These are phyloP conservation scores for Erodium chrysanthum DNA, from an alignment of 441 rosid genomes.

Conservation along the genomic window DNA sequence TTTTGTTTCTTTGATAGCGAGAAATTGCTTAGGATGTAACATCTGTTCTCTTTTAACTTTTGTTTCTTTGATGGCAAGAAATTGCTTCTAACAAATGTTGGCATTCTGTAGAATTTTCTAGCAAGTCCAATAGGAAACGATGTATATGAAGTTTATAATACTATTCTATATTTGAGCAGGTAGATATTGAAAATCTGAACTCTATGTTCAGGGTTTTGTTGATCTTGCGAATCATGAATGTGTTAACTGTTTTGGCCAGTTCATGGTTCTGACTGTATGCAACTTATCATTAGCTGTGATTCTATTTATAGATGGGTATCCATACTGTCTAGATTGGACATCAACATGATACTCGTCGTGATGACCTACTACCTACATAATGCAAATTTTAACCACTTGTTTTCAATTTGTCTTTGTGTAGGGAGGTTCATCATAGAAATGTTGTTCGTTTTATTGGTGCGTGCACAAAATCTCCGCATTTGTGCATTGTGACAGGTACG, in stretches of 20 bases:
- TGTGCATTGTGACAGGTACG: constrained; percentile 66
- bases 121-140: not conserved
- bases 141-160: not conserved
- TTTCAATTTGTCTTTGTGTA: constrained; percentile 22
- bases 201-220: not conserved
- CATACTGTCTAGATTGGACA: not conserved
- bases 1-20: not conserved
- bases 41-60: no score
- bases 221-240: not conserved
- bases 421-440: constrained; percentile 56
- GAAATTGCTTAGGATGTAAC: constrained; percentile 6
- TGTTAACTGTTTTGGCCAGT: not conserved
- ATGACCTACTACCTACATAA: not conserved
- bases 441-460: constrained; percentile 70
- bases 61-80: not conserved
- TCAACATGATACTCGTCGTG: not conserved
- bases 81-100: not conserved
- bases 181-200: not conserved
- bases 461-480: constrained; percentile 45
- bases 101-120: not conserved
- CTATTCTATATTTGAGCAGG: not conserved
- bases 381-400: not conserved
- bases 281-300: not conserved
- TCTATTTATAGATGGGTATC: not conserved
- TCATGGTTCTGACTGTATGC: not conserved